Conservation (phyloP, 345 rosid genomes). For the Pugionium dolabratum region DNA sequence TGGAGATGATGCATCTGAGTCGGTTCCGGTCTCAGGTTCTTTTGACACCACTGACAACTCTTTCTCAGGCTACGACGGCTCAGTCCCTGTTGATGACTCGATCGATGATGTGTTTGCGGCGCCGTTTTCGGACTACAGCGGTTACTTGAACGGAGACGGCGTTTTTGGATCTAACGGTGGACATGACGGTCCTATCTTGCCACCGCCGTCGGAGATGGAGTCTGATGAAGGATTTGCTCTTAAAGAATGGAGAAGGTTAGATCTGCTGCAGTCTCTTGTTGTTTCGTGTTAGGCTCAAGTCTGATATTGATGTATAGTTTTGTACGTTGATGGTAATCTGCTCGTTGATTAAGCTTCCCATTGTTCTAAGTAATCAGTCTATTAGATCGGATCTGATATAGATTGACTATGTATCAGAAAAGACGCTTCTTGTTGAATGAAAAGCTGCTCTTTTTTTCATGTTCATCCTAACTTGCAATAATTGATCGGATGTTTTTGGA, state of each 20-base stretch:
- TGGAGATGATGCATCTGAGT: slow-evolving; percentile 47
- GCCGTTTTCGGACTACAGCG: slow-evolving; percentile 41
- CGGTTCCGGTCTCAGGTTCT: slow-evolving; percentile 36
- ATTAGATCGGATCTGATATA: slow-evolving; percentile 26
- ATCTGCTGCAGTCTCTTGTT: slow-evolving; percentile 10
- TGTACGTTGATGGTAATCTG: too few species aligned
- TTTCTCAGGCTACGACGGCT: slow-evolving; percentile 38
- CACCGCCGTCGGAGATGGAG: slow-evolving; percentile 57
- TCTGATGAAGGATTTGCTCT: slow-evolving; percentile 65
- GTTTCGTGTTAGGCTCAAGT: not conserved
- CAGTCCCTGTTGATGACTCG: slow-evolving; percentile 32
- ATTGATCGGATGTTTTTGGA: too few species aligned
- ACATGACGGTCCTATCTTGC: slow-evolving; percentile 59
- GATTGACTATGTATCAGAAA: not conserved
- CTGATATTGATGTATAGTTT: too few species aligned
- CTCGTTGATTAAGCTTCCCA: too few species aligned
- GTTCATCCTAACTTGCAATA: too few species aligned
- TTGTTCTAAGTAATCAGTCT: not conserved
- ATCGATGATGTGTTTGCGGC: slow-evolving; percentile 45
- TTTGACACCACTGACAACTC: slow-evolving; percentile 41
- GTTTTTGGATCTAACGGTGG: slow-evolving; percentile 46
- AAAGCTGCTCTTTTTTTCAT: too few species aligned
- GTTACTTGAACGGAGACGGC: slow-evolving; percentile 43
- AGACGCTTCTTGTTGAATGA: too few species aligned
- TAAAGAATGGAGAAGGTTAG: slow-evolving; percentile 85